Evolutionary conservation across 441 rosid genomes (phyloP).

Genomic region (Eruca vesicaria): DNA sequence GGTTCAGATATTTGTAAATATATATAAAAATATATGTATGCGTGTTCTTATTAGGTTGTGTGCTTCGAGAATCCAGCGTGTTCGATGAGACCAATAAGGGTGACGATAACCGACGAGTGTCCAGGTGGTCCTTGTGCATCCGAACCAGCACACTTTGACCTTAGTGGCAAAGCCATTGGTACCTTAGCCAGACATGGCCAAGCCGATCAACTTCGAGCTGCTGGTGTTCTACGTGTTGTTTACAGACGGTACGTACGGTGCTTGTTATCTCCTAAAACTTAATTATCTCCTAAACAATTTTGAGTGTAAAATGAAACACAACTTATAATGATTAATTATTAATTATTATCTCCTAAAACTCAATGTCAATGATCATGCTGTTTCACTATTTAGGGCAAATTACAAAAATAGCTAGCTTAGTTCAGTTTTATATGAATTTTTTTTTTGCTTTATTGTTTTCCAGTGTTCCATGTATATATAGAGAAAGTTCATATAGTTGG

Average conservation of each 20-base stretch:
- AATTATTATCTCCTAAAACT: no score
- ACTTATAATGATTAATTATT: no score
- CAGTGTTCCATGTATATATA: slow-evolving; percentile 52
- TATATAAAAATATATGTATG: background rate
- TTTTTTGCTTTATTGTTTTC: background rate
- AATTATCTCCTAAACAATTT: no score
- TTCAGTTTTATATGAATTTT: background rate
- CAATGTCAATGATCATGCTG: background rate
- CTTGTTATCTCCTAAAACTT: no score
- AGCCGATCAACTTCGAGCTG: slow-evolving; percentile 28
- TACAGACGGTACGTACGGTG: slow-evolving; percentile 28
- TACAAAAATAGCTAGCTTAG: no score
- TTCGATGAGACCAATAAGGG: slow-evolving; percentile 23
- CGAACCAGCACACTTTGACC: slow-evolving; percentile 31
- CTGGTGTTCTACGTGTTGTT: slow-evolving; percentile 25
- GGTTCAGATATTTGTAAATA: background rate
- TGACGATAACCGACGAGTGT: slow-evolving; percentile 36
- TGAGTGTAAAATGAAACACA: no score
- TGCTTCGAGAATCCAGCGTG: slow-evolving; percentile 29
- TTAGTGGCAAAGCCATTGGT: slow-evolving; percentile 32
- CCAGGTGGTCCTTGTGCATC: slow-evolving; percentile 35
- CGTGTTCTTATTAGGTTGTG: slow-evolving; percentile 2
- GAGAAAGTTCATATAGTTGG: slow-evolving; percentile 42
- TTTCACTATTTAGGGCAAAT: background rate
- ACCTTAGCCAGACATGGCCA: slow-evolving; percentile 32